Evolutionary conservation across 164 flowering plant genomes (phyloP), one percentile per base, ranked within the genome.

Genomic region (Cinnamomum micranthum): DNA sequence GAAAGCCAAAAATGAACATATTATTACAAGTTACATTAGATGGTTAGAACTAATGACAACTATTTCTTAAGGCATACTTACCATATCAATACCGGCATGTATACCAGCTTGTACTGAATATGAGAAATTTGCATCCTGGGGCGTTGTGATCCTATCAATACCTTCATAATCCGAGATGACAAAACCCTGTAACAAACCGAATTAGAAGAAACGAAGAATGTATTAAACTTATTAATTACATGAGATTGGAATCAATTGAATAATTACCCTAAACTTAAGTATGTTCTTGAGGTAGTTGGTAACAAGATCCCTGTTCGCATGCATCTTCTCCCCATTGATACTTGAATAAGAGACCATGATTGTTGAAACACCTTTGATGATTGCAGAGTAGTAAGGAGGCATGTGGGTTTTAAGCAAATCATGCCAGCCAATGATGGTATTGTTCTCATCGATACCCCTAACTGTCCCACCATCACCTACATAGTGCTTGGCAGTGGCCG

Each of bases 121-220:
- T 20, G 86, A 60, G 69, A 86, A 88, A 71, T 88, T 88, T 11
- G 83, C 73, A 70, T 72, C 79, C 0, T 83, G 77, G 59, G 90
- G 87, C 51, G 72, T 23, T 22, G 87, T 85, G 64, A 88, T 81
- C 78, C 80, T 81, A 75, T 88, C 88, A 71, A 50, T 35, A 4
- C 88, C 90, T 65, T 82, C 58, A 84, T 81, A 83, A 78, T 84
- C 87, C n/a, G 90, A 86, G 72, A 82, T 80, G 50, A 87, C 88
- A 71, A 84, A 77, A 15, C 87, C 89, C 86, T 86, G 84, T 55
- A 20, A 55, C n/a, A 55, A 20, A 6, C n/a, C n/a, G 13, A 15
- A 55, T 55, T 14, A 55, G 17, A 55, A 41, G 47, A 41, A 41
- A 41, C 11, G 10, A 41, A 41, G 47, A 41, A 41, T 41, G 47